Evolutionary conservation across 345 rosid species (phyloP).

Genomic region (Citrus australasica): DNA sequence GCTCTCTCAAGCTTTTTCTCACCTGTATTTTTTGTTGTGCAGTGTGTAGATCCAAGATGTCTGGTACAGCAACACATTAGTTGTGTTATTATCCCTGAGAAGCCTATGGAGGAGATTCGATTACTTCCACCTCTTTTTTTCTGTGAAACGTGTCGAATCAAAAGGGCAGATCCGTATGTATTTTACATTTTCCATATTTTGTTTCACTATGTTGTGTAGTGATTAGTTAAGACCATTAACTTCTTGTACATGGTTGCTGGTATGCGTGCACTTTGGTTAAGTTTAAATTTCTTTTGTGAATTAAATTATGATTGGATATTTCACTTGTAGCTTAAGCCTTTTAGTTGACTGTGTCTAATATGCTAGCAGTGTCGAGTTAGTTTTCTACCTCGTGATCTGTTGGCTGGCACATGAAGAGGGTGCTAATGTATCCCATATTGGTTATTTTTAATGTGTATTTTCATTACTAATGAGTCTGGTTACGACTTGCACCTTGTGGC

Average conservation of each 20-base stretch:
- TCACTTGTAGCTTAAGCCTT: background rate
- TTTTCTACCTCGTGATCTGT: background rate
- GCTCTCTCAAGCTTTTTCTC: background rate
- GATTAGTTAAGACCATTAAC: background rate
- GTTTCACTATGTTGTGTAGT: background rate
- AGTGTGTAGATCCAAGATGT: constrained; percentile 37
- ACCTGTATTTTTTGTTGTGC: constrained; percentile 13
- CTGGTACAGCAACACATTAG: constrained; percentile 33
- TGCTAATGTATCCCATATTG: background rate
- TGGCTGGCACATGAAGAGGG: background rate
- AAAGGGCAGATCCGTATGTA: constrained; percentile 44
- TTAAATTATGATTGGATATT: background rate
- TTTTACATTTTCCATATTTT: background rate
- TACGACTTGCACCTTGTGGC: background rate
- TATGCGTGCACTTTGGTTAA: background rate
- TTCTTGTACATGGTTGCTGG: background rate
- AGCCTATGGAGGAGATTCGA: constrained; percentile 19
- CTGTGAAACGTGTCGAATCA: constrained; percentile 39
- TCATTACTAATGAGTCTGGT: background rate
- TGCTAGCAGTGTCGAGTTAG: background rate
- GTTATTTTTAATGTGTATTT: background rate
- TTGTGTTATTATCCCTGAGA: constrained; percentile 34
- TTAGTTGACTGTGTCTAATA: background rate
- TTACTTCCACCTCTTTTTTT: constrained; percentile 19
- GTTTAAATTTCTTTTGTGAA: background rate